Percentiles rank a stretch among this genome's conserved stretches.
phyloP scores from a whole-genome alignment of 768 basidiomycete genomes.

The Saitozyma podzolica region DNA sequence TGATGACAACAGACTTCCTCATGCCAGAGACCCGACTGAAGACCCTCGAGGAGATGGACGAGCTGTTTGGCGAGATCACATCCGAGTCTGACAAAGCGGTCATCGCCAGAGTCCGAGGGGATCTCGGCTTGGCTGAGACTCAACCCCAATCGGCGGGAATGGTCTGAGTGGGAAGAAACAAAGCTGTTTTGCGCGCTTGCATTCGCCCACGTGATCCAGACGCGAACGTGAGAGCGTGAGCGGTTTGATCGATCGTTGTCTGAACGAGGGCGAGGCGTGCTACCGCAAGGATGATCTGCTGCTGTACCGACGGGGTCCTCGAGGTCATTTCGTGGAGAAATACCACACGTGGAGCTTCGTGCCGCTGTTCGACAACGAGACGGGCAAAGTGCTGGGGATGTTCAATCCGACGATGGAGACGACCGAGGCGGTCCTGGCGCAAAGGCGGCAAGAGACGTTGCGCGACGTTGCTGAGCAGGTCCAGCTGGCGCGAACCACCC shows the following conservation, averaged over 20 bases:
- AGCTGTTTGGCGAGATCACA: too few relatives aligned
- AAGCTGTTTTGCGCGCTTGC: too few relatives aligned
- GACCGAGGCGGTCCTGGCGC: conserved; percentile 22
- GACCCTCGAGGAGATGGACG: too few relatives aligned
- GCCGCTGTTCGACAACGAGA: conserved; percentile 9
- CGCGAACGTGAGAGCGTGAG: conserved; percentile 2
- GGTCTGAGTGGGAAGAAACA: too few relatives aligned
- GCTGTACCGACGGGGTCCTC: conserved; percentile 18
- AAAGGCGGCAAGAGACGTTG: conserved; percentile 19
- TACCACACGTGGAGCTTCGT: conserved; percentile 36
- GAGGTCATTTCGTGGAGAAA: conserved; percentile 22
- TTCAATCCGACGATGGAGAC: conserved; percentile 27
- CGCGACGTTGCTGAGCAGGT: conserved; percentile 21
- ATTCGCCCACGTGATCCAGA: too few relatives aligned
- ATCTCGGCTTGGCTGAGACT: too few relatives aligned
- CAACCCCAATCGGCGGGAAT: too few relatives aligned
- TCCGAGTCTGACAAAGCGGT: too few relatives aligned
- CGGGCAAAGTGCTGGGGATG: neutral
- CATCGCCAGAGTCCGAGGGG: too few relatives aligned
- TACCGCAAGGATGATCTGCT: conserved; percentile 21
- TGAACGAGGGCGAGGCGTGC: conserved; percentile 11
- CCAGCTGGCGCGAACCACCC: conserved; percentile 10
- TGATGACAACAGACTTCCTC: too few relatives aligned
- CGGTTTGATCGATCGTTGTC: conserved; percentile 16
- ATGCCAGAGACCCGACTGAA: too few relatives aligned